Evolutionary conservation across 1,139 yeast species (phyloP), one percentile per base, ranked within the genome.

Genomic region (Saccharomycopsis hybrid): DNA sequence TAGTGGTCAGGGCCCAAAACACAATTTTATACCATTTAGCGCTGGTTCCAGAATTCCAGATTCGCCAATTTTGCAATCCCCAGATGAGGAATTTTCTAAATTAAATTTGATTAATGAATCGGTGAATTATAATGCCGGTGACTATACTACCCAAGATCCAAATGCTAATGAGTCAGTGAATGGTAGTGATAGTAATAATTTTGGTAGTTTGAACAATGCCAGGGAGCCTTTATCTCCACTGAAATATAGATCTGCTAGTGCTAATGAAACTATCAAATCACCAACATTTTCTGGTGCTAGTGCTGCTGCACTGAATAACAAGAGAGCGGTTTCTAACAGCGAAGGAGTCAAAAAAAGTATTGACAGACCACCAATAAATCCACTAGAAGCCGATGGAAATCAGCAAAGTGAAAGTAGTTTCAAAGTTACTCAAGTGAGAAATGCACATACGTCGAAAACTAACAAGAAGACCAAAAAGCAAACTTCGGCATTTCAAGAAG

Each of bases 401-500:
- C 36, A 27, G 11, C 29, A 28, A 3, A 29, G 43, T 18, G 44
- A 42, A 9, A 32, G 44, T n/a, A 35, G 41, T 24, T 48, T 53
- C 39, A 48, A 47, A 33, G 50, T 53, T 4, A 54, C 46, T 18
- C 56, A 54, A 43, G 55, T 54, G 3, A 29, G 55, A 11, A 54
- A 54, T 44, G 55, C 55, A 2, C 54, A 53, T 25, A 50, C 56
- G 1, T 42, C 52, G 2, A 45, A 54, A 33, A 40, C 46, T 42
- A 37, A 55, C 4, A 56, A 54, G 27, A 60, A 69, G 35, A 77
- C 66, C 67, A 81, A 84, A 75, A 70, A 65, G 51, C 69, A 80
- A 56, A 90, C 97, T 0, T 83, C 96, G 0, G 98, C 97, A 0
- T 92, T 92, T 66, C 82, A 82, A 60, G 98, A 92, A 68, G 98